Evolutionary conservation across 805 yeast species (phyloP), one percentile per base, ranked within the genome.

Genomic region (Candida germanica): DNA sequence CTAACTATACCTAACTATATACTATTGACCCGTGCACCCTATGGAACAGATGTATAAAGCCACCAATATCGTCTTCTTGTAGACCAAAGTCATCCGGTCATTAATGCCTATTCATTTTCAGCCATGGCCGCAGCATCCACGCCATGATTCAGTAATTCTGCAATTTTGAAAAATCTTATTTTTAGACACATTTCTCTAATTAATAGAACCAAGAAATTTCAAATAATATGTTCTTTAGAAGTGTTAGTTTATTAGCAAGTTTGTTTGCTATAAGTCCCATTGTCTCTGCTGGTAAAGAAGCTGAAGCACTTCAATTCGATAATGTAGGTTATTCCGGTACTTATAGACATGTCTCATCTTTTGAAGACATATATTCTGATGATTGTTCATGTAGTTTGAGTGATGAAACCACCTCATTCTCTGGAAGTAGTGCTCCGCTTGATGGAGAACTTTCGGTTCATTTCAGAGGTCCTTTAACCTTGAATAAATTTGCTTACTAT

Each of bases 361-460:
- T 79, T 20, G 67, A 62, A 32, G 59, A 75, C 26, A 52, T 66
- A 3, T 57, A 60, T 32, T 48, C 62, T 19, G 71, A 69, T 31
- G 47, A 59, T 3, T 79, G 85, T 58, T 51, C 71, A 7, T 73
- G 83, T 50, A 62, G 57, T 20, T 46, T 65, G 23, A 59, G 68
- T 39, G 39, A 44, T 4, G 54, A 59, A n/a, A 54, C 62, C 40
- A 59, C 66, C 2, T 19, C 50, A 4, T 77, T 79, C 46, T 59
- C 70, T 7, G 91, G 91, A 16, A 39, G 75, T 15, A 75, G 80
- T 50, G 61, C 87, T 18, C 93, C 93, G 5, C 53, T 83, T 26
- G 64, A 81, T 53, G 80, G 73, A 47, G 88, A 79, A 53, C 65
- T 83, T 17, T 79, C 87, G 3, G 87, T 83, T 11, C 93, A 83